Base-by-base conservation (phyloP, 2,329 filamentous ascomycete genomes). In the Phyllosticta citriasiana region DNA sequence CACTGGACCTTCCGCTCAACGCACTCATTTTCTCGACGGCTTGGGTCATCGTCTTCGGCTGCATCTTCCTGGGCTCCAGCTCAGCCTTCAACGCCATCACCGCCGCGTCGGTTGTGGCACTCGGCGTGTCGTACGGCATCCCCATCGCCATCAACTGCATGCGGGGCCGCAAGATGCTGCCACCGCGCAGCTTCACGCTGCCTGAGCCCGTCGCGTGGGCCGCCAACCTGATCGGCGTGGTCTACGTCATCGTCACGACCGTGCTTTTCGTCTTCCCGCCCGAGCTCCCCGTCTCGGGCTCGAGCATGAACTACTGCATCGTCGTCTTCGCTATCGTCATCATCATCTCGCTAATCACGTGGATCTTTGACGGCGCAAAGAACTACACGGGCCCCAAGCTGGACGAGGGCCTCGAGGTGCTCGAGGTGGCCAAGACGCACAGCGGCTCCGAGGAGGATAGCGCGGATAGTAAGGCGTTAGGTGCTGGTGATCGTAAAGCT, bases 181-280 rank as follows among this genome's bases (percentile, higher is more conserved):
- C 87, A 0, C 74, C 74, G 2, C 76, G 85, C 51, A 68, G 80
- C 0, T 88, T 88, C 68, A 77, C 78, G 25, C 73, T 88, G 3
- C 78, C 82, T 0, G 76, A 72, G 25, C 69, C 72, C 30, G 61
- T 86, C 35, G 85, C 80, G 22, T 88, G 85, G 85, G 72, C 79
- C 25, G 77, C 81, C 25, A 88, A 88, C 63, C 25, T 75, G 8
- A 57, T 82, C 27, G 86, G 88, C 4, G 78, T 91, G 55, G 76
- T 76, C 0, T 91, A 87, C 73, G 82, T 86, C 1, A 74, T 84
- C 12, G 71, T 91, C n/a, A 91, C 88, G 0, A 90, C 87, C 0
- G 83, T 90, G 0, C 78, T 91, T 0, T 91, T 91, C 73, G 79
- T 90, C 22, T 89, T 91, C 73, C 88, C 88, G 2, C 88, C 88